Conservation (phyloP, 208 protist species). For the Acanthamoeba sp. region DNA sequence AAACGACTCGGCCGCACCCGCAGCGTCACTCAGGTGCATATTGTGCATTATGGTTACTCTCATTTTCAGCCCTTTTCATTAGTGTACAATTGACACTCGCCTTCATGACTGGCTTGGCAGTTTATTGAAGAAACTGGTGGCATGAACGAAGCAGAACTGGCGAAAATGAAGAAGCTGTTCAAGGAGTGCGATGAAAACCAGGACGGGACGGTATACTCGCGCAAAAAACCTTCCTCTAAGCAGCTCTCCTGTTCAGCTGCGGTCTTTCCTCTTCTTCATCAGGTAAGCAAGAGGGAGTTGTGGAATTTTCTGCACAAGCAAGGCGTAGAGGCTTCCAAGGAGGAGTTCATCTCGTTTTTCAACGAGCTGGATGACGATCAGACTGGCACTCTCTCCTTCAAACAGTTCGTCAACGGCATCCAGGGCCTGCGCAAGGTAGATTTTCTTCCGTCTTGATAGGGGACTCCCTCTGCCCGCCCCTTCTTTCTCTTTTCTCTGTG, state of each 20-base stretch:
- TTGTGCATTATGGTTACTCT: neutral
- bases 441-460: too few species aligned
- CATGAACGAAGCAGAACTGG: conserved; percentile 35
- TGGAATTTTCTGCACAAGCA: conserved; percentile 74
- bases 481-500: too few species aligned
- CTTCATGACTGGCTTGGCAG: too few species aligned
- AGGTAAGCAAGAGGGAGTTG: conserved; percentile 64
- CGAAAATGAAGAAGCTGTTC: conserved; percentile 64
- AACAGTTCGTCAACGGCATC: conserved; percentile 53
- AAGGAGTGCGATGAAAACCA: conserved; percentile 69
- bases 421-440: conserved; percentile 59
- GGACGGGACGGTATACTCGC: conserved; percentile 7
- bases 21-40: neutral
- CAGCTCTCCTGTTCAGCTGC: neutral
- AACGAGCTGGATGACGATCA: conserved; percentile 69
- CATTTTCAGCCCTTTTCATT: neutral
- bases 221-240: neutral
- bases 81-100: neutral
- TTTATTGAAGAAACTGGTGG: conserved; percentile 15
- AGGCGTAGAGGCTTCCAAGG: conserved; percentile 56
- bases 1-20: neutral
- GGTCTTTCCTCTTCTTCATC: neutral
- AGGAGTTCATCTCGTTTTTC: conserved; percentile 68
- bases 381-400: conserved; percentile 55
- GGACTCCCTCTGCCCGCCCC: too few species aligned